Evolutionary conservation across 108 stramenopile genomes (phyloP), one percentile per base, ranked within the genome.

Genomic region (Skeletonema marinoi): DNA sequence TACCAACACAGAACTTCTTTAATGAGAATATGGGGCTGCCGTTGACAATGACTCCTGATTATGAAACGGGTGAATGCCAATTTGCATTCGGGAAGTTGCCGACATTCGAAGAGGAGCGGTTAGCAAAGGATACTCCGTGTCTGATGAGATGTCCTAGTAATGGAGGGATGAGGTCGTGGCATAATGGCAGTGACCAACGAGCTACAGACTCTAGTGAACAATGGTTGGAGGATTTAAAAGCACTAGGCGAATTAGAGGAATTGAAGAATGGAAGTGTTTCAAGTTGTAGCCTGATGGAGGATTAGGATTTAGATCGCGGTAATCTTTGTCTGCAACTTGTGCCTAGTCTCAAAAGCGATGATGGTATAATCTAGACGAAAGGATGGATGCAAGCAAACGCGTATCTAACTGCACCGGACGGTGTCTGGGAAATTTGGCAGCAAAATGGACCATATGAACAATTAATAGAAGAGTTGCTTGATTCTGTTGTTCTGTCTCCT

Each of bases 1-100:
- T 98, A 62, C 97, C 97, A 0, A 98, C 97, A 25, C 93, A 98
- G 71, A 86, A 88, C 5, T 98, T 98, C 78, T 97, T 98, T 71
- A 64, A 80, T 13, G 78, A 94, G 60, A 89, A 94, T 71, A 94
- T 96, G 96, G 93, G 93, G 0, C 68, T 96, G 60, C 84, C 89
- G 6, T 66, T 96, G 58, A 93, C 90, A 38, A 96, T 96, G 88
- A 87, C 88, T 50, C 96, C 96, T 10, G 85, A 96, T 72, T 96
- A 96, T 83, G 87, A 93, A 38, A 94, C 91, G 21, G 82, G 85
- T 67, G 92, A 90, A 78, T 96, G 96, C 68, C 92, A 92, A 60
- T 96, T 96, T 84, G 60, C 81, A 2, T 96, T 93, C 82, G 96
- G 96, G 16, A 59, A 71, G 48, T 61, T 71, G 30, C 96, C 96